Conservation (phyloP, 306 rosid species). For the Pyrus betulifolia region DNA sequence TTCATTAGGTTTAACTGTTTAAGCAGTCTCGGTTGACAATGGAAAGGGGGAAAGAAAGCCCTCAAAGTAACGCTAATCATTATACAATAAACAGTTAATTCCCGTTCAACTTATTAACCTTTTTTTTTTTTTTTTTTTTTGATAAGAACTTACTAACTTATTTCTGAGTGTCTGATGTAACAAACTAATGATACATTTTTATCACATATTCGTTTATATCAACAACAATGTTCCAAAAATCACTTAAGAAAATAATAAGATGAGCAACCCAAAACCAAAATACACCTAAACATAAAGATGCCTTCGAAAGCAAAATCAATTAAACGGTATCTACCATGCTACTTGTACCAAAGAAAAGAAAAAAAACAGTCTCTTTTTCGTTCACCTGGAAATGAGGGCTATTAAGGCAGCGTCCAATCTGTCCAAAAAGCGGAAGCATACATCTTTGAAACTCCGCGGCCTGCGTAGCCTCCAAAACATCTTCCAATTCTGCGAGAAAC, state of each 20-base stretch:
- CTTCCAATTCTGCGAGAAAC: slow-evolving; percentile 59
- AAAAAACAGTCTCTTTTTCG: neutral
- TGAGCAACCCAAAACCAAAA: neutral
- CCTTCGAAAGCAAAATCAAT: neutral
- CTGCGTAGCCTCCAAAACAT: slow-evolving; percentile 48
- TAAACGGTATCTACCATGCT: neutral
- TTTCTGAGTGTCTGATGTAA: neutral
- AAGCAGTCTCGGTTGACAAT: neutral
- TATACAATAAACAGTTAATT: neutral
- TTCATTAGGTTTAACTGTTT: neutral
- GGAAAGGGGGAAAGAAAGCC: neutral
- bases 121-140: neutral
- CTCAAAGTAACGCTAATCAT: neutral
- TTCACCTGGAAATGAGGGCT: slow-evolving; percentile 70
- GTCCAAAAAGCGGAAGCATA: slow-evolving; percentile 46
- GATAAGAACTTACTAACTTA: too few relatives aligned
- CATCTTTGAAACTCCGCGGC: slow-evolving; percentile 39
- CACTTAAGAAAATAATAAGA: neutral
- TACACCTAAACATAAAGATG: neutral
- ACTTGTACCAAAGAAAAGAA: neutral
- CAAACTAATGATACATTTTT: neutral
- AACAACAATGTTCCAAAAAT: neutral
- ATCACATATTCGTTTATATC: neutral
- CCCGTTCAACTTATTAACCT: neutral
- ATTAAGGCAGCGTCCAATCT: slow-evolving; percentile 61